These are phyloP conservation scores for Botrytis fragariae DNA, from an alignment of 2,329 filamentous ascomycete species.

Conservation along the genomic window DNA sequence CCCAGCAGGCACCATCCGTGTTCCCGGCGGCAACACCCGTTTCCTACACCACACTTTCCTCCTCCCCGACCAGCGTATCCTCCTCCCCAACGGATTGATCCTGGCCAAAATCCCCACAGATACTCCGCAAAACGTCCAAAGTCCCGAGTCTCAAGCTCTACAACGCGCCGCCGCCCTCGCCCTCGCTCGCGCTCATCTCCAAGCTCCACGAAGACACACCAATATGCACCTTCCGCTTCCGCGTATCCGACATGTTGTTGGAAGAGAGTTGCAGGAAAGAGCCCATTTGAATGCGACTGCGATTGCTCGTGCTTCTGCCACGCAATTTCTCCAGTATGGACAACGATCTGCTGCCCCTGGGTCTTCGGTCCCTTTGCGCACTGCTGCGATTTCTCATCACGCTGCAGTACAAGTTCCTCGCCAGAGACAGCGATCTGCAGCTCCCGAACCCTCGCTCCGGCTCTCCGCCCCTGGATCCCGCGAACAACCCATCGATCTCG, in stretches of 20 bases:
- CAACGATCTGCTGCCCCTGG: no score
- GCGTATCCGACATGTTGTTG: background rate
- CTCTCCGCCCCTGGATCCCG: background rate
- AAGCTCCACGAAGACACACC: background rate
- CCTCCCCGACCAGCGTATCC: background rate
- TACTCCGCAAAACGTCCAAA: fast-evolving
- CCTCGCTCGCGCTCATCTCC: background rate
- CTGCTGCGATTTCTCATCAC: no score
- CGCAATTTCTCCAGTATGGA: no score
- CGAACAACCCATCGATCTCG: background rate
- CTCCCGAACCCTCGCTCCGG: background rate
- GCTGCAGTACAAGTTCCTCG: no score
- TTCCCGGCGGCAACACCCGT: background rate
- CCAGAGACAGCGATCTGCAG: background rate
- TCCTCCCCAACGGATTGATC: background rate
- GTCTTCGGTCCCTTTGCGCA: no score
- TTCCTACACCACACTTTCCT: background rate
- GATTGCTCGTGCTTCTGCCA: background rate
- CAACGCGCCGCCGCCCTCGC: no score
- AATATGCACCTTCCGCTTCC: background rate
- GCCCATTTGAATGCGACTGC: background rate
- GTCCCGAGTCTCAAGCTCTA: background rate
- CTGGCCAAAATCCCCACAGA: fast-evolving
- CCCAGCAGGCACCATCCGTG: background rate
- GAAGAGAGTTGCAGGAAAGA: background rate